Conservation (phyloP, 1,284 basidiomycete genomes). For the Peniophora sp. region DNA sequence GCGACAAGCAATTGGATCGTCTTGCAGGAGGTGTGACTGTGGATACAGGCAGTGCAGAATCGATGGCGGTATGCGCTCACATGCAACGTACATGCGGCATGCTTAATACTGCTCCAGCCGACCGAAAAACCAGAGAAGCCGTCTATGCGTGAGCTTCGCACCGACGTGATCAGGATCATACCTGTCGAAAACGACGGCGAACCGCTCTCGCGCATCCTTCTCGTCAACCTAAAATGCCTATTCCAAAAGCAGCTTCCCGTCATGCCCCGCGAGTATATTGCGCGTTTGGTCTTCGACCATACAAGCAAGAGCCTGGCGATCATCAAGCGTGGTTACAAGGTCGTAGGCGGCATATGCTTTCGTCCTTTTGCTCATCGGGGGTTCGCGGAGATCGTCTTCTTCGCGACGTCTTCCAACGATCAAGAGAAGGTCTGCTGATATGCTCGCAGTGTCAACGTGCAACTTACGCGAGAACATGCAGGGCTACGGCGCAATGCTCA, state of each 20-base stretch:
- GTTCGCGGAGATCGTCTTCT: constrained; percentile 99
- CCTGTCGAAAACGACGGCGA: constrained; percentile 82
- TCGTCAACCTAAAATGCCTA: constrained; percentile 92
- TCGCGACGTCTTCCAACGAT: constrained; percentile 93
- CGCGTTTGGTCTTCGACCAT: constrained; percentile 87
- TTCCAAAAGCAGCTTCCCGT: constrained; percentile 98
- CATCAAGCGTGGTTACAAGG: constrained; percentile 91
- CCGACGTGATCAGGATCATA: constrained; percentile 79
- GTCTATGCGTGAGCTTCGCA: constrained; percentile 77
- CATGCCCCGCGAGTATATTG: constrained; percentile 99
- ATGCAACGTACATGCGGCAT: background rate
- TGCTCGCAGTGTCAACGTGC: background rate
- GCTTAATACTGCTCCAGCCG: constrained; percentile 21
- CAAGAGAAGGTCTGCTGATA: constrained; percentile 82
- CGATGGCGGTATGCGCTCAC: constrained; percentile 35
- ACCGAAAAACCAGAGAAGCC: constrained; percentile 62
- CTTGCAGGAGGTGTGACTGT: constrained; percentile 77
- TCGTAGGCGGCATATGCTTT: constrained; percentile 97
- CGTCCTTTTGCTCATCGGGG: constrained; percentile 91
- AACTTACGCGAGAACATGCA: constrained; percentile 22
- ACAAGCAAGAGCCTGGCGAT: constrained; percentile 93
- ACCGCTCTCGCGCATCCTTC: constrained; percentile 74
- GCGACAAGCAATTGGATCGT: constrained; percentile 62
- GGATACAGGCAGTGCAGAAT: constrained; percentile 47
- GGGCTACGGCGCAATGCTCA: constrained; percentile 98